Conservation (phyloP, 768 basidiomycete species). For the Boletus barrowsii region DNA sequence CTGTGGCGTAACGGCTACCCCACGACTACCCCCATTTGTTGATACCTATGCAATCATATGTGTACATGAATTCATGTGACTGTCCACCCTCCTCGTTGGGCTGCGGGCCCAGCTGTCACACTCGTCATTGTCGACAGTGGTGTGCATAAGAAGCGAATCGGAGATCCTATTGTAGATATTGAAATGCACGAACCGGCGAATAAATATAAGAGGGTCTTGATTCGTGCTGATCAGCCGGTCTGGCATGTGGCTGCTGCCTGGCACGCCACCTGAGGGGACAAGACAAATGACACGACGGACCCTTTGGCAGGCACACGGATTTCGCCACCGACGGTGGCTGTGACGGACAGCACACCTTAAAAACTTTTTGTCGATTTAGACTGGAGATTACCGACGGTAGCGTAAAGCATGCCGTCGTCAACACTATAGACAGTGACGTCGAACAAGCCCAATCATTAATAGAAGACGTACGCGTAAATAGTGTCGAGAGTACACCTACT, state of each 20-base stretch:
- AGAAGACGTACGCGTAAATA: constrained; percentile 33
- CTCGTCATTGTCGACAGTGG: constrained; percentile 1
- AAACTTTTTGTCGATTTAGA: constrained; percentile 21
- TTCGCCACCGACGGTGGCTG: constrained; percentile 30
- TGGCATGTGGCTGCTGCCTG: constrained; percentile 9
- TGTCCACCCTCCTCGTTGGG: constrained; percentile 15
- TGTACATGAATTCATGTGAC: constrained; percentile 21
- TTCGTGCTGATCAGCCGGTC: constrained; percentile 6
- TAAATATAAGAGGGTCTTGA: constrained; percentile 4
- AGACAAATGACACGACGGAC: constrained; percentile 10
- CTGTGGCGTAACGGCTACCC: constrained; percentile 13
- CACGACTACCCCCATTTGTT: constrained; percentile 23
- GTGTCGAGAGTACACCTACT: constrained; percentile 32
- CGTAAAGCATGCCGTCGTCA: constrained; percentile 21
- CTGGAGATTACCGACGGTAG: constrained; percentile 23
- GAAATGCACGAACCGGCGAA: constrained; percentile 21
- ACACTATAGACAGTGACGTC: constrained; percentile 16
- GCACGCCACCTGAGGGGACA: background rate
- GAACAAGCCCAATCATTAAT: constrained; percentile 23
- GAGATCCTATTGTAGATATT: constrained; percentile 24
- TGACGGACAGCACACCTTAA: constrained; percentile 29
- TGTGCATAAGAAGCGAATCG: constrained; percentile 14
- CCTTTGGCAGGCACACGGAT: constrained; percentile 9
- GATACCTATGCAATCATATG: constrained; percentile 22
- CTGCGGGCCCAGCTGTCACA: constrained; percentile 14